Evolutionary conservation across 352 stramenopile genomes (phyloP).

Genomic region (Elongisporangium undulatum): DNA sequence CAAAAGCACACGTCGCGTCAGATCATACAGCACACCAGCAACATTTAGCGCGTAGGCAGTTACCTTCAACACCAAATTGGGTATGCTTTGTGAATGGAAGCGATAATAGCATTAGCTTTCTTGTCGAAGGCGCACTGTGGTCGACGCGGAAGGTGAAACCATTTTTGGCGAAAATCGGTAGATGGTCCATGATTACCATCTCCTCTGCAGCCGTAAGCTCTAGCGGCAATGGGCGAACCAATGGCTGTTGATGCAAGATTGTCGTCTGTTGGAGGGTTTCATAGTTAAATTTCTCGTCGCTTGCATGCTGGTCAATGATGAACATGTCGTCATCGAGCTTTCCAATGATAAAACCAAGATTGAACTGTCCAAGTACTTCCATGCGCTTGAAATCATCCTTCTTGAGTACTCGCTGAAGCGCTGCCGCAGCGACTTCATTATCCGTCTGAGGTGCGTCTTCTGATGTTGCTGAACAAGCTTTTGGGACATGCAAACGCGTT

Average conservation of each 20-base stretch:
- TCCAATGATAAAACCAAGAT: slow-evolving; percentile 97
- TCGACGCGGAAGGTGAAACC: slow-evolving; percentile 87
- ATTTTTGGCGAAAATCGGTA: slow-evolving; percentile 93
- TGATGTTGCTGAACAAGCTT: slow-evolving; percentile 26
- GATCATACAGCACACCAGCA: slow-evolving; percentile 1
- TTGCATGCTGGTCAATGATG: slow-evolving; percentile 99
- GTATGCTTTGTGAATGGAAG: slow-evolving; percentile 88
- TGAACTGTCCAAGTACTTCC: slow-evolving; percentile 96
- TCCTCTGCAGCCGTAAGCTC: slow-evolving; percentile 93
- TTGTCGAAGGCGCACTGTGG: slow-evolving; percentile 35
- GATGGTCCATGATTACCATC: slow-evolving; percentile 91
- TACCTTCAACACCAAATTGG: slow-evolving; percentile 81
- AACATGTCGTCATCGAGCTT: slow-evolving; percentile 91
- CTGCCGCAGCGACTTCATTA: slow-evolving; percentile 39
- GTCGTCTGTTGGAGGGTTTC: slow-evolving; percentile 80
- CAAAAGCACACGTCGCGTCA: neutral
- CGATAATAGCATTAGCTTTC: slow-evolving; percentile 66
- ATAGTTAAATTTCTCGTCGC: slow-evolving; percentile 92
- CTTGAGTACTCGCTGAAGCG: slow-evolving; percentile 70
- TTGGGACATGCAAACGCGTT: slow-evolving; percentile 27
- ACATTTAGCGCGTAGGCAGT: neutral
- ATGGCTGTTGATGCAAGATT: slow-evolving; percentile 92
- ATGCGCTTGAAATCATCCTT: slow-evolving; percentile 93
- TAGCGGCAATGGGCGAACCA: slow-evolving; percentile 90
- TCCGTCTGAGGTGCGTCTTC: slow-evolving; percentile 10